phyloP scores from a whole-genome alignment of 2,329 filamentous ascomycete species.

The Thelonectria discophora region DNA sequence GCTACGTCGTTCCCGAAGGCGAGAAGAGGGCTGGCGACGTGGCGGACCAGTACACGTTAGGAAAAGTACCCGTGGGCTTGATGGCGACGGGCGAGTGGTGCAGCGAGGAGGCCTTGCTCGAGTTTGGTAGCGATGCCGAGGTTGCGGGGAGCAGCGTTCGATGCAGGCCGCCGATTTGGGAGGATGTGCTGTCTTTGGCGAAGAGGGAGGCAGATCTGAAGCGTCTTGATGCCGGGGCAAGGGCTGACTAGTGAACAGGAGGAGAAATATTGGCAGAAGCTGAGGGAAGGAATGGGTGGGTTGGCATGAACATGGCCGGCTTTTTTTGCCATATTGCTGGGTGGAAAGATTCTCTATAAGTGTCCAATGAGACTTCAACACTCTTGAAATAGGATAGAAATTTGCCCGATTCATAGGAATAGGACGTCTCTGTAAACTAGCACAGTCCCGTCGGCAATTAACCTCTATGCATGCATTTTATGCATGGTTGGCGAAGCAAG shows the following conservation, averaged over 20 bases:
- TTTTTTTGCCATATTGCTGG: no score
- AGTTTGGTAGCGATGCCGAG: constrained; percentile 59
- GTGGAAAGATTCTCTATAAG: no score
- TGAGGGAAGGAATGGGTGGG: no score
- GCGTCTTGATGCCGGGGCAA: background rate
- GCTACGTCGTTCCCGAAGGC: constrained; percentile 53
- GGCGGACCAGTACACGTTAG: constrained; percentile 45
- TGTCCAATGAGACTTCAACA: no score
- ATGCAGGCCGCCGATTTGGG: constrained; percentile 18
- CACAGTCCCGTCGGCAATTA: no score
- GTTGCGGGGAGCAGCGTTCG: constrained; percentile 41
- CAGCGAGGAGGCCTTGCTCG: constrained; percentile 57
- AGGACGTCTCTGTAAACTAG: no score
- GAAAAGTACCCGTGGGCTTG: constrained; percentile 60
- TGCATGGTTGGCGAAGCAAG: no score
- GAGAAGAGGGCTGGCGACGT: constrained; percentile 43
- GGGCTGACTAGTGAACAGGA: background rate
- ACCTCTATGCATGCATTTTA: no score
- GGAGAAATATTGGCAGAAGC: no score
- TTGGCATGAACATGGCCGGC: no score
- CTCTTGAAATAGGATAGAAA: no score
- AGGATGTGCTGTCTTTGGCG: constrained; percentile 12
- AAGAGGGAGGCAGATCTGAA: constrained; percentile 12
- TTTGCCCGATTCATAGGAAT: no score
- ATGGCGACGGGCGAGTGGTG: constrained; percentile 67